Conservation (phyloP, 305 asterid genomes). For the Fraxinus xanthoxyloides region DNA sequence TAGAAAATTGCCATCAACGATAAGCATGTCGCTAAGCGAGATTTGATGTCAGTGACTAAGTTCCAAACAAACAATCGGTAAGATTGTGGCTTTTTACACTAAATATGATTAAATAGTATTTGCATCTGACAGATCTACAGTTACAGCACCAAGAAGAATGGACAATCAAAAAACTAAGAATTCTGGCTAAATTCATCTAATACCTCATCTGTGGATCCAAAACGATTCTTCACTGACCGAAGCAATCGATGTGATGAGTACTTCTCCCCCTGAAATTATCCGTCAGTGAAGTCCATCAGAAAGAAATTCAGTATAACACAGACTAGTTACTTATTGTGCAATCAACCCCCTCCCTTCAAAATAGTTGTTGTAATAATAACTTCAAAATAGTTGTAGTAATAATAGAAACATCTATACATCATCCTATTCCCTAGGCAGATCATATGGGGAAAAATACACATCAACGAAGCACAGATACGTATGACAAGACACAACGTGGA, state of each 20-base stretch:
- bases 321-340: not conserved
- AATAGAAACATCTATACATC: not conserved
- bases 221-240: constrained; percentile 87
- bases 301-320: constrained; percentile 16
- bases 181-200: constrained; percentile 18
- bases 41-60: not conserved
- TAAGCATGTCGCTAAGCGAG: not conserved
- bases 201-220: constrained; percentile 99
- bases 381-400: not conserved
- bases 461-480: not conserved
- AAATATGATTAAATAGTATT: not conserved
- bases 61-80: not conserved
- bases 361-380: not conserved
- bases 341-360: not conserved
- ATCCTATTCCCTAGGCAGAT: not conserved
- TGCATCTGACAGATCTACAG: not conserved
- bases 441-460: not conserved
- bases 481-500: not conserved
- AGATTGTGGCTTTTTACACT: not conserved
- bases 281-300: constrained; percentile 4
- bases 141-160: not conserved
- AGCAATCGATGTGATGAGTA: constrained; percentile 81
- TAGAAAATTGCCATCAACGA: not conserved
- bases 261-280: constrained; percentile 80
- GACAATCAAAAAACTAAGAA: not conserved